phyloP scores from a whole-genome alignment of 2,329 filamentous ascomycete genomes.

The Basipetospora chlamydospora region DNA sequence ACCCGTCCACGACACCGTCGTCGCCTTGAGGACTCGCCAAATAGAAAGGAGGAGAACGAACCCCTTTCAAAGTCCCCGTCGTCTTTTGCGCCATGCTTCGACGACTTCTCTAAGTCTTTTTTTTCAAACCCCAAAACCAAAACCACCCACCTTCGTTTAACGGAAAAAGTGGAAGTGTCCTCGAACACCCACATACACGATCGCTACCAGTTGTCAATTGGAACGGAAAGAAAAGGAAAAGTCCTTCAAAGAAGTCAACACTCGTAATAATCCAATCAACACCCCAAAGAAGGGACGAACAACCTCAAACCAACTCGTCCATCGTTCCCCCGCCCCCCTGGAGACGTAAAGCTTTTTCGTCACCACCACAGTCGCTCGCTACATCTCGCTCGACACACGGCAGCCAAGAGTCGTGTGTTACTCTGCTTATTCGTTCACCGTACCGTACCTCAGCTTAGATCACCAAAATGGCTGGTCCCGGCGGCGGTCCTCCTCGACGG shows the following conservation, averaged over 20 bases:
- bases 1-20: no score
- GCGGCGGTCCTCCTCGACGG: constrained; percentile 76
- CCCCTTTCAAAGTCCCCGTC: no score
- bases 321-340: neutral
- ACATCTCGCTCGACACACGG: neutral
- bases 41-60: neutral
- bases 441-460: constrained; percentile 6
- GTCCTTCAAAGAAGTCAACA: constrained; percentile 1
- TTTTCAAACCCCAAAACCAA: neutral
- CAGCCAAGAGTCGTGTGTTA: constrained; percentile 1
- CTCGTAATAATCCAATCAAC: constrained; percentile 1
- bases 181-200: constrained; percentile 14
- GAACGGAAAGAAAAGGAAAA: constrained; percentile 8
- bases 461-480: constrained; percentile 70
- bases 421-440: constrained; percentile 1
- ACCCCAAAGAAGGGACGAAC: constrained; percentile 10
- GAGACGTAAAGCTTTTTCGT: no score
- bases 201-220: constrained; percentile 20
- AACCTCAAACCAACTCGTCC: neutral
- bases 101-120: neutral
- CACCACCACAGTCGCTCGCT: neutral
- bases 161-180: constrained; percentile 1
- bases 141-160: constrained; percentile 6
- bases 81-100: constrained; percentile 2
- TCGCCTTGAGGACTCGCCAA: neutral